These are phyloP conservation scores for Hypoxylon sp. DNA, from an alignment of 2,329 filamentous ascomycete genomes.

Conservation along the genomic window DNA sequence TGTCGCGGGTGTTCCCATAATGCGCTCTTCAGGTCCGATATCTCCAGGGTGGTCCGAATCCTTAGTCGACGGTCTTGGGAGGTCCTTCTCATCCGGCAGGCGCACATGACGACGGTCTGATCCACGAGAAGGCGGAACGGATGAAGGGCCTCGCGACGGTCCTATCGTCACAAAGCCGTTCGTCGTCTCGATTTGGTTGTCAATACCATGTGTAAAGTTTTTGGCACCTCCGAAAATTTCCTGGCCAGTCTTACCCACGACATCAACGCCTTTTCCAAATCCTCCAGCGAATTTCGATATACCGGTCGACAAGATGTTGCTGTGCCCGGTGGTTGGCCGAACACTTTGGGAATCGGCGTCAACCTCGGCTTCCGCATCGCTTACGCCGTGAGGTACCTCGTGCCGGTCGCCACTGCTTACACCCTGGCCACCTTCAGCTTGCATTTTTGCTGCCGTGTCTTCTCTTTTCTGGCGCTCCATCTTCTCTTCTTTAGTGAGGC, in stretches of 20 bases:
- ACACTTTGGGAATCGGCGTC: slow-evolving; percentile 19
- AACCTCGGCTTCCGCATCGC: slow-evolving; percentile 54
- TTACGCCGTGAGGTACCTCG: slow-evolving; percentile 64
- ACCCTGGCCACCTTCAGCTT: slow-evolving; percentile 63
- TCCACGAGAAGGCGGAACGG: slow-evolving; percentile 39
- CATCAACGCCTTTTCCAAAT: slow-evolving; percentile 59
- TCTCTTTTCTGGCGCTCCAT: slow-evolving; percentile 60
- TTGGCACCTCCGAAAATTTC: slow-evolving; percentile 60
- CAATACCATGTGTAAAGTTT: slow-evolving; percentile 62
- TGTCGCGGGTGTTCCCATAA: slow-evolving; percentile 48
- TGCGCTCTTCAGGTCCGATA: slow-evolving; percentile 41
- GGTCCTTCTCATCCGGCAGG: slow-evolving; percentile 52
- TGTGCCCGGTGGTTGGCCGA: slow-evolving; percentile 46
- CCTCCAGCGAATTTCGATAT: slow-evolving; percentile 63
- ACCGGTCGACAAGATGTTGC: slow-evolving; percentile 53
- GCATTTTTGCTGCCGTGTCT: slow-evolving; percentile 62
- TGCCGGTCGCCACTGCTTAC: slow-evolving; percentile 65
- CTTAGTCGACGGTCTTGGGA: slow-evolving; percentile 45
- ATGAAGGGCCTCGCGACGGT: slow-evolving; percentile 40
- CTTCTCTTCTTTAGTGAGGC: slow-evolving; percentile 64
- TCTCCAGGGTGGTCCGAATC: slow-evolving; percentile 36
- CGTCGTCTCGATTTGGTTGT: slow-evolving; percentile 64
- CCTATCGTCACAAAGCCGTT: slow-evolving; percentile 63
- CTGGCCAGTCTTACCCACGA: slow-evolving; percentile 57
- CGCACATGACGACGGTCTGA: slow-evolving; percentile 50